Base-by-base conservation (phyloP, 192 early-diverging fungal species). In the Backusella tarrabulga region DNA sequence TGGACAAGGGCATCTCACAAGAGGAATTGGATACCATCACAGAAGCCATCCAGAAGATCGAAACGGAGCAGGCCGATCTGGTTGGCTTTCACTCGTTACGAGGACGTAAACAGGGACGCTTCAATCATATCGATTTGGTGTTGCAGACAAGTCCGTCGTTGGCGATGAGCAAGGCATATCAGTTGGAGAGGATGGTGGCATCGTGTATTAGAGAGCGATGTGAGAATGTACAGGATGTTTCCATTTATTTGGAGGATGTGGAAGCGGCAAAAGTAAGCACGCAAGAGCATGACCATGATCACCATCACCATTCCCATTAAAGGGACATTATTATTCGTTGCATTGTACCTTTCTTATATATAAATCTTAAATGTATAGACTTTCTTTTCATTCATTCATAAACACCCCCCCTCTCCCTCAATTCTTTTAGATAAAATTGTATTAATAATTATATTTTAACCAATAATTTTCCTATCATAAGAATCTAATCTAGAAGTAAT, bases 21-120 rank as follows among this genome's bases (percentile, higher is more conserved):
- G 46, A 76, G 17, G 78, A 83, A 34, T 23, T 86, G 6, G 19
- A 76, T 12, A 9, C 80, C 23, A 74, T 86, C 17, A 52, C 68
- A 34, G 54, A 72, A 12, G 79, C 73, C 17, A 80, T 84, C 71
- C 15, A 52, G 12, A 66, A 77, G 56, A 46, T 79, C 34, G 71
- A 85, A 77, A 29, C 23, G 5, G 54, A 75, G 29, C 77, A 90
- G 29, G 44, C 73, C 0, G 75, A 88, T 76, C 76, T 91, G 50
- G 52, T 79, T 7, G 79, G 78, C 32, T 88, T 85, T 79, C 78
- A 85, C 73, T 75, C 77, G 9, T 42, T 91, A 9, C 75, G 88
- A 46, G 88, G 85, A 34, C 79, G 88, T 29, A 91, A 88, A 68
- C 81, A 82, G 38, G 91, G 91, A 26, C 89, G 88, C n/a, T 87